Conservation (phyloP, 495 filamentous ascomycete species). For the Xanthoparmelia taractica region DNA sequence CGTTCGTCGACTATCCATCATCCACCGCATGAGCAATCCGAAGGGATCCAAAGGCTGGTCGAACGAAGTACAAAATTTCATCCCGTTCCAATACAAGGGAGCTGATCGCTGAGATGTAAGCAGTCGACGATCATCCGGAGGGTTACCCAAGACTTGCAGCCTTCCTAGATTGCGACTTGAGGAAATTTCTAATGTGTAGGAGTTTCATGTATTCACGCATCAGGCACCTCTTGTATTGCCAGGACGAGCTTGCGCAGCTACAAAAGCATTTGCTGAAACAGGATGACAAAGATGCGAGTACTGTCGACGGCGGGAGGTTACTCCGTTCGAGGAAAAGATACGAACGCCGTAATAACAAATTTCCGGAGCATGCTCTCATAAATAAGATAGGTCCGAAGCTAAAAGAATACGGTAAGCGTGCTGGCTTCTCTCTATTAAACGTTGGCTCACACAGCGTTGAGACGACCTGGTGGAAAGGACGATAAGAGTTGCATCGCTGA, state of each 20-base stretch:
- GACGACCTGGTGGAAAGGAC: conserved; percentile 20
- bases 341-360: conserved; percentile 12
- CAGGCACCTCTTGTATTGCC: conserved; percentile 32
- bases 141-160: conserved; percentile 33
- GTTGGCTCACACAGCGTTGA: conserved; percentile 6
- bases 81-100: background rate
- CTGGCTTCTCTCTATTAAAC: conserved; percentile 9
- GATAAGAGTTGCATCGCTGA: conserved; percentile 13
- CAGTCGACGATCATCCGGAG: background rate
- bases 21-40: background rate
- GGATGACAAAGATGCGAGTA: conserved; percentile 24
- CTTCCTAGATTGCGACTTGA: conserved; percentile 27
- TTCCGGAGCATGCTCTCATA: conserved; percentile 22
- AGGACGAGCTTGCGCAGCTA: conserved; percentile 30
- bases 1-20: background rate
- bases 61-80: background rate
- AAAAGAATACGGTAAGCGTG: conserved; percentile 26
- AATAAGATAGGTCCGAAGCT: conserved; percentile 28
- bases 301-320: background rate
- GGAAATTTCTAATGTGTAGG: conserved; percentile 28
- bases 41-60: background rate
- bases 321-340: conserved; percentile 17
- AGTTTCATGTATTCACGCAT: conserved; percentile 30
- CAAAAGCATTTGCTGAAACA: conserved; percentile 28
- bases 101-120: background rate